These are phyloP conservation scores for Guyanaporus albipodus DNA, from an alignment of 768 basidiomycete genomes.

Conservation along the genomic window DNA sequence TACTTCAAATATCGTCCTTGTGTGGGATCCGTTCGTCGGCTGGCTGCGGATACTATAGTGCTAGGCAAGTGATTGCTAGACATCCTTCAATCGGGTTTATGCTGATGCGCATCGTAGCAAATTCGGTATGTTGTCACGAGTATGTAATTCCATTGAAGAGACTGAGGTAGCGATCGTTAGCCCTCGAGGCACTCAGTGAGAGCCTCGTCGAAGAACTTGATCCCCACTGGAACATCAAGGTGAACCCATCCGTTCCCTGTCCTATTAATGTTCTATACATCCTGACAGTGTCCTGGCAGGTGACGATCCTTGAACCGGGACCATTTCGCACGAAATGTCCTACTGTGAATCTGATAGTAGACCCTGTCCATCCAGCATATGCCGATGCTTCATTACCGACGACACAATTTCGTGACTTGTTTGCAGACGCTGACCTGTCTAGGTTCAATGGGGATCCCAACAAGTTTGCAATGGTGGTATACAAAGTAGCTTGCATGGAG, in stretches of 20 bases:
- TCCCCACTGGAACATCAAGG: conserved; percentile 24
- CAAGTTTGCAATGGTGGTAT: conserved; percentile 14
- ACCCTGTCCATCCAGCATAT: conserved; percentile 15
- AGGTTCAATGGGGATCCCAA: conserved; percentile 13
- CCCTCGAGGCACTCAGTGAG: conserved; percentile 15
- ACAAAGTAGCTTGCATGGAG: conserved; percentile 6
- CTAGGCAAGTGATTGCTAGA: conserved; percentile 10
- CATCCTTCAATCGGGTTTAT: neutral
- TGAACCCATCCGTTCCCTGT: neutral
- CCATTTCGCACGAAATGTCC: conserved; percentile 1
- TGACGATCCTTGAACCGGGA: conserved; percentile 4
- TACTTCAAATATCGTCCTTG: conserved; percentile 31
- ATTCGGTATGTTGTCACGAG: conserved; percentile 5
- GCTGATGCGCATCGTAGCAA: conserved; percentile 10
- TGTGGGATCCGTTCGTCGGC: conserved; percentile 22
- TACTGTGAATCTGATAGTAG: neutral
- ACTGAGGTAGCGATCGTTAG: neutral
- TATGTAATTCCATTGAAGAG: neutral
- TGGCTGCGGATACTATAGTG: conserved; percentile 16
- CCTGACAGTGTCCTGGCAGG: neutral
- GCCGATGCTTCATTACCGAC: conserved; percentile 3
- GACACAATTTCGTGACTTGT: neutral
- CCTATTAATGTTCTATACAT: no score
- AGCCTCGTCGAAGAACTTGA: conserved; percentile 12
- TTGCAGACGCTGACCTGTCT: neutral